These are phyloP conservation scores for Diplodia seriata DNA, from an alignment of 2,329 filamentous ascomycete genomes.

Conservation along the genomic window DNA sequence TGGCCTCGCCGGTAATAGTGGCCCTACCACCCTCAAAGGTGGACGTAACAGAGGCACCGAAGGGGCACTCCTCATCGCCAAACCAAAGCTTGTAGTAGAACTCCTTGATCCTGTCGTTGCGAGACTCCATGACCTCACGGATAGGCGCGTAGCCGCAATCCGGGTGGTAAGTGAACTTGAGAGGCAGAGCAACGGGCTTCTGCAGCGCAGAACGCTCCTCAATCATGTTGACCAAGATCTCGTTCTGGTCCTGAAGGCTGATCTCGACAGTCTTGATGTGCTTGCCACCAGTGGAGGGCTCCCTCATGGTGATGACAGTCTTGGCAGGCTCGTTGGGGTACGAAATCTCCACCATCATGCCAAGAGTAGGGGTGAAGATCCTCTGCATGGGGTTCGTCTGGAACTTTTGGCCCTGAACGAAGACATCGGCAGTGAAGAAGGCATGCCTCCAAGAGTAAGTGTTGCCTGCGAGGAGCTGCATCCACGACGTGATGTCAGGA, in stretches of 20 bases:
- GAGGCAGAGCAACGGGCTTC: slow-evolving; percentile 79
- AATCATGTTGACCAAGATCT: slow-evolving; percentile 88
- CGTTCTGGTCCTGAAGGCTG: slow-evolving; percentile 73
- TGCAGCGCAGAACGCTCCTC: slow-evolving; percentile 90
- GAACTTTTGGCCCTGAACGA: slow-evolving; percentile 95
- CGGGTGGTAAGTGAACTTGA: slow-evolving; percentile 92
- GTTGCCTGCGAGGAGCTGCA: slow-evolving; percentile 83
- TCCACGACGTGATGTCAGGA: slow-evolving; percentile 82
- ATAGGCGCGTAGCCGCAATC: slow-evolving; percentile 98
- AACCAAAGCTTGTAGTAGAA: slow-evolving; percentile 99
- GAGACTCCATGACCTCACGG: slow-evolving; percentile 91
- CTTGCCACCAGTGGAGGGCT: slow-evolving; percentile 85
- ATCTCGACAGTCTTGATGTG: slow-evolving; percentile 89
- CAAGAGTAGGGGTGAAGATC: slow-evolving; percentile 84
- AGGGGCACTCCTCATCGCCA: slow-evolving; percentile 80
- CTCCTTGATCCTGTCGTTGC: slow-evolving; percentile 98
- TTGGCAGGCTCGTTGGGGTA: slow-evolving; percentile 82
- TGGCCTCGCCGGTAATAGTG: slow-evolving; percentile 87
- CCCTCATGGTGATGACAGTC: slow-evolving; percentile 85
- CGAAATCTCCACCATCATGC: slow-evolving; percentile 86
- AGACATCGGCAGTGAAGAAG: slow-evolving; percentile 89
- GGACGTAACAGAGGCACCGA: slow-evolving; percentile 83
- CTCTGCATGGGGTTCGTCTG: slow-evolving; percentile 95
- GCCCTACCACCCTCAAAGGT: slow-evolving; percentile 89
- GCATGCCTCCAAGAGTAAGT: slow-evolving; percentile 93